Conservation (phyloP, 352 stramenopile genomes). For the Globisporangium spiculum region DNA sequence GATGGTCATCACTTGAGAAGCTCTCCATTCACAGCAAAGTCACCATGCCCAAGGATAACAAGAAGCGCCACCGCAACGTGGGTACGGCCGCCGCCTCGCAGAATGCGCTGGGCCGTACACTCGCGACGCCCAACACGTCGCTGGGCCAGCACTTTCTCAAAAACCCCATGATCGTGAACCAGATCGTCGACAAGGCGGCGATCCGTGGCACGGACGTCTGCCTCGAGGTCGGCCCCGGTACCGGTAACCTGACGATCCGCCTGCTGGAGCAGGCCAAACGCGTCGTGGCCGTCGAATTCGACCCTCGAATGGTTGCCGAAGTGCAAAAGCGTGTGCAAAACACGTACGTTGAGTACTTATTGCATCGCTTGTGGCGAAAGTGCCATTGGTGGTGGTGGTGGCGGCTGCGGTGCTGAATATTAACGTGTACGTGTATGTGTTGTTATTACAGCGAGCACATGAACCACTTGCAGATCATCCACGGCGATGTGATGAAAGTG, state of each 20-base stretch:
- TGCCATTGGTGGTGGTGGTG: not conserved
- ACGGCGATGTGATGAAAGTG: conserved; percentile 99
- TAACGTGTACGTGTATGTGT: not conserved
- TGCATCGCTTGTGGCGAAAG: not conserved
- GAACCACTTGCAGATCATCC: conserved; percentile 97
- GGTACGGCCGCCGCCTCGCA: conserved; percentile 67
- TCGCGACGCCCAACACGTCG: conserved; percentile 96
- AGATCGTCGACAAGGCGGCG: conserved; percentile 96
- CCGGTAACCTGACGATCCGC: conserved; percentile 99
- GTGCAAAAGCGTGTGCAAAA: conserved; percentile 98
- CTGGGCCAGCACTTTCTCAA: conserved; percentile 99
- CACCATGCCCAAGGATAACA: conserved; percentile 88
- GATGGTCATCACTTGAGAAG: conserved; percentile 8
- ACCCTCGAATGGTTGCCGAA: conserved; percentile 99
- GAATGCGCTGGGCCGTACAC: conserved; percentile 83
- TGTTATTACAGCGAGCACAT: conserved; percentile 63
- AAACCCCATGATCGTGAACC: conserved; percentile 95
- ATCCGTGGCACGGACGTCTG: conserved; percentile 96
- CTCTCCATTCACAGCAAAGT: not conserved
- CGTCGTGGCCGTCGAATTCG: conserved; percentile 98
- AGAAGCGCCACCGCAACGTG: conserved; percentile 77
- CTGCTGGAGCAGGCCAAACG: conserved; percentile 96
- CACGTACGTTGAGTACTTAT: conserved; percentile 55
- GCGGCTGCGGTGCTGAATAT: not conserved
- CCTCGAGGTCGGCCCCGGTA: conserved; percentile 97